Base-by-base conservation (phyloP, 768 basidiomycete species). In the Psilocybe tampanensis region DNA sequence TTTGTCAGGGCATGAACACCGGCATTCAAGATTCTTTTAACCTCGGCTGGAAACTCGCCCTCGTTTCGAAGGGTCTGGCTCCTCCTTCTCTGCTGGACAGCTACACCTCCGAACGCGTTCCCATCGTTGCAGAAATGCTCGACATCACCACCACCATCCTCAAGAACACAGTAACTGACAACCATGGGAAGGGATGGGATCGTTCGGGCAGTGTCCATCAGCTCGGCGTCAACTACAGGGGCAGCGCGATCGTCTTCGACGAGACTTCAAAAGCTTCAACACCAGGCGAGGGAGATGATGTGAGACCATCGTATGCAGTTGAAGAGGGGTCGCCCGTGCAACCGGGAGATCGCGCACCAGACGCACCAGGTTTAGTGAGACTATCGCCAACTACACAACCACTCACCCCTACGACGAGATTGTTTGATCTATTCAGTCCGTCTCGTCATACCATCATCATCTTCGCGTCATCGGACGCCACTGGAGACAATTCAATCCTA, bases 171-270 rank as follows among this genome's bases (percentile, higher is more conserved):
- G 43, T 55, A 1, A 11, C 62, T 60, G 15, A 36, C 8, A 52
- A 33, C 18, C 48, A 47, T 4, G 64, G 64, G 15, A 60, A 54
- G 11, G 52, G 55, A 3, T 70, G 65, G 67, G 56, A 67, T 15
- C 63, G 66, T 19, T 55, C 51, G 2, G 60, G 64, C 2, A 63
- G 66, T 4, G 57, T 81, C 4, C 62, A 68, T 18, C 78, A 80
- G 64, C 76, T 83, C 36, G 82, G 80, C 5, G 70, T 84, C 41
- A 84, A 85, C 66, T 85, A 80, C 61, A 74, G 84, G 11, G 76
- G 76, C 68, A 83, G 83, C 59, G 61, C 76, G 0, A 72, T 83
- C 21, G 71, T 84, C 1, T n/a, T 79, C 13, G 83, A 84, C 50
- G 75, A 76, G 52, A 58, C 8, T 39, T 41, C n/a, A n/a, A n/a